Base-by-base conservation (phyloP, 2,329 filamentous ascomycete genomes). In the Taxawa tesnikishii region DNA sequence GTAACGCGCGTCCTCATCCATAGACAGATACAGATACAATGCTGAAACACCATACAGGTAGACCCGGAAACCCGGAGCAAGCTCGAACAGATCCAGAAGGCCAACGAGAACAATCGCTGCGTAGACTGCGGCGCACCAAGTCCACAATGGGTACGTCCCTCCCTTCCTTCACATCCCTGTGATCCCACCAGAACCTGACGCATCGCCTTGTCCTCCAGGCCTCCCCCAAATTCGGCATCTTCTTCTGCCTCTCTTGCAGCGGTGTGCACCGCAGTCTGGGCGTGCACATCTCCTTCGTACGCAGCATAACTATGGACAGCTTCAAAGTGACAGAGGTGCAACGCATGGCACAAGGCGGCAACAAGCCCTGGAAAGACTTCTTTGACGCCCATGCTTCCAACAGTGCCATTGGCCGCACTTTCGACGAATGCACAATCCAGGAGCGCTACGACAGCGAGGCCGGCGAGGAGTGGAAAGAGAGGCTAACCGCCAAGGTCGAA, bases 261-360 rank as follows among this genome's bases (percentile, higher is more conserved):
- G 90, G 90, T 46, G 83, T 90, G 32, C 90, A 98, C 62, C 81
- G 90, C 41, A 85, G 85, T 3, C 75, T 98, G 17, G 90, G 90
- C 39, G 90, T 98, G 21, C 90, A 98, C 66, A 94, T 98, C 58
- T 94, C 85, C 54, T 98, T 98, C 62, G 87, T 98, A 42, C 81
- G 90, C 38, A 90, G 82, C 50, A 90, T 96, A 51, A 94, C 84
- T 40, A 98, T 98, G 90, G 90, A 98, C 63, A 85, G 85, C 36
- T 96, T 98, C 68, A 98, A 98, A 59, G 74, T 76, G 42, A 72
- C 73, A 48, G 90, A 98, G 60, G 88, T 96, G 49, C 79, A 83
- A 59, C 80, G 87, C 44, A 96, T 98, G 90, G 75, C 87, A 37
- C 67, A 81, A 14, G 90, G 88, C 28, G 90, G 90, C 33, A 98